Conservation (phyloP, 441 rosid species). For the Hypseocharis bilobata region DNA sequence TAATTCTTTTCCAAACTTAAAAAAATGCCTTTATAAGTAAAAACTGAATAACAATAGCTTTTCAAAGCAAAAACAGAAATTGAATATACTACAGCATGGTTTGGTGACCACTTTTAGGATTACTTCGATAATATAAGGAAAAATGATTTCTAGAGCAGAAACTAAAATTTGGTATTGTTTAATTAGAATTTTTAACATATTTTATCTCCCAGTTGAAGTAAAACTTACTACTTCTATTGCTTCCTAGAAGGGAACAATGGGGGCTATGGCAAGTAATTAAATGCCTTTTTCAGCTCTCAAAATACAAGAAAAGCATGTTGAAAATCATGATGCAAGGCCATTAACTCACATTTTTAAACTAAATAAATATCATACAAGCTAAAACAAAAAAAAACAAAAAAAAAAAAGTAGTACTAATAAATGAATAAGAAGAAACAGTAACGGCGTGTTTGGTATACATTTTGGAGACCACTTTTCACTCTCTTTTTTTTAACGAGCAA, state of each 20-base stretch:
- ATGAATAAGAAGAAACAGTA: background rate
- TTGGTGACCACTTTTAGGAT: no score
- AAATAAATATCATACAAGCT: no score
- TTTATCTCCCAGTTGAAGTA: background rate
- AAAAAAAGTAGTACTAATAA: no score
- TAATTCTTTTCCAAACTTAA: background rate
- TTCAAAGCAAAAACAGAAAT: no score
- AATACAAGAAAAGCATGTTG: background rate
- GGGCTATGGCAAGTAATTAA: background rate
- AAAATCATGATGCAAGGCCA: background rate
- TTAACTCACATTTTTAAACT: no score
- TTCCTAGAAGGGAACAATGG: background rate
- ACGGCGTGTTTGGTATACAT: background rate
- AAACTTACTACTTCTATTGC: background rate
- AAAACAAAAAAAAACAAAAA: no score
- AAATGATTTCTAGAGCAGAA: background rate
- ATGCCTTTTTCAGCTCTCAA: background rate
- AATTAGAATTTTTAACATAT: background rate
- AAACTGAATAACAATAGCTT: background rate
- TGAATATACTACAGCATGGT: no score
- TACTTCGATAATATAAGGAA: background rate
- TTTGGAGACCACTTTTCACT: background rate
- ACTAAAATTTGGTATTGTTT: no score
- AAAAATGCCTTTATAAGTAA: background rate
- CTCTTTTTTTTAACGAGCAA: background rate